Evolutionary conservation across 805 yeast species (phyloP), one percentile per base, ranked within the genome.

Genomic region (Lipomyces kockii): DNA sequence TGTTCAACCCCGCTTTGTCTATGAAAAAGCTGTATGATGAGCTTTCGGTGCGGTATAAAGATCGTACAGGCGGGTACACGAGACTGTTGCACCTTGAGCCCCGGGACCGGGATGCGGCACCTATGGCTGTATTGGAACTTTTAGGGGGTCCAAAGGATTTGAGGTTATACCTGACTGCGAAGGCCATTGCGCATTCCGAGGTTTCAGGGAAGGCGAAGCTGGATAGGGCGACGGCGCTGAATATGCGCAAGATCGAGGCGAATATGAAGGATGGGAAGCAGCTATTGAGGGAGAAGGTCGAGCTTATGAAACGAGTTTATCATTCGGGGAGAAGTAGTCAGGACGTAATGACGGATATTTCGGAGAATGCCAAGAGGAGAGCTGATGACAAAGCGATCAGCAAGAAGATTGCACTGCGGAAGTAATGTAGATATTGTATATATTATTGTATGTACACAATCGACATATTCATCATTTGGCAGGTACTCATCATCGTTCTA

Each of bases 31-130:
- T 95, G 56, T 81, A 89, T 67, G 84, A 83, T 20, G 91, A 85
- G 54, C 81, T 93, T 53, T 85, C 86, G 3, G 82, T 85, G 54
- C 83, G 97, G 65, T 93, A 90, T 75, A 74, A 80, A 3, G 74
- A 78, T 29, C 85, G 97, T 79, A 76, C 78, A 0, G 90, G 92
- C 69, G 98, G 98, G 0, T 94, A 89, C 80, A 92, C 98, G 2
- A 86, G 98, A 72, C 86, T 94, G 63, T 80, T 92, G 69, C 88
- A 85, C 73, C 81, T 95, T 68, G 98, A 95, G 78, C 92, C 93
- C 20, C 84, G 98, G 72, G 78, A 89, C 58, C 93, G 95, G 64
- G 99, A 95, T 77, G 89, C 87, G 69, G 97, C 98, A 0, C 93
- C 93, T 39, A 95, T 91, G 83, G 88, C 95, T 0, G 87, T 93